Conservation (phyloP, 495 filamentous ascomycete species). For the Aspergillus campestris region DNA sequence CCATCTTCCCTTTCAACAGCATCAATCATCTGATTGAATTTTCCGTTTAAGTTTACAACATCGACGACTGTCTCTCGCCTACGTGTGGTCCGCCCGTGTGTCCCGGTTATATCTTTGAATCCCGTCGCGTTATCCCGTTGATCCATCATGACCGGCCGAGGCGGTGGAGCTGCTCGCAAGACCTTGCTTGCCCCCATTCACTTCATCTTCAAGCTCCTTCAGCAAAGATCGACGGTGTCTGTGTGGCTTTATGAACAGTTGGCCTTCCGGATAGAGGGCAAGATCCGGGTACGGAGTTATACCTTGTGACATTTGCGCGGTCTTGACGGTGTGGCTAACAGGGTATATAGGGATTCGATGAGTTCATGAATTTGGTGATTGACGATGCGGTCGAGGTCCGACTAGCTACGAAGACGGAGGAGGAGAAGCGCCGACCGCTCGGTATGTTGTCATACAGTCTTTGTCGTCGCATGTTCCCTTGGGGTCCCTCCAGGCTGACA, state of each 20-base stretch:
- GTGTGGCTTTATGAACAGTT: conserved; percentile 98
- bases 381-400: conserved; percentile 93
- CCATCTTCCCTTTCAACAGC: conserved; percentile 1
- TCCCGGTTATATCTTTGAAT: conserved; percentile 5
- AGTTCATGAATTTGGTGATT: conserved; percentile 98
- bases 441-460: conserved; percentile 46
- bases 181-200: conserved; percentile 96
- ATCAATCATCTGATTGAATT: too few species aligned
- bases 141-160: conserved; percentile 68
- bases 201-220: conserved; percentile 95
- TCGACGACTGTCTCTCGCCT: background rate
- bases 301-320: background rate
- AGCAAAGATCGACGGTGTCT: conserved; percentile 76
- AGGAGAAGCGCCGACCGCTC: conserved; percentile 67
- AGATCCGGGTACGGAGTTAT: conserved; percentile 60
- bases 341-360: conserved; percentile 72
- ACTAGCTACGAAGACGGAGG: conserved; percentile 69
- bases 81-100: background rate
- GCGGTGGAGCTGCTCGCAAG: conserved; percentile 67
- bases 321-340: background rate
- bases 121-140: background rate
- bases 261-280: conserved; percentile 85
- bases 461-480: background rate
- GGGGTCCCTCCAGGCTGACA: conserved; percentile 9
- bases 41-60: too few species aligned